phyloP scores from a whole-genome alignment of 768 basidiomycete genomes.

The Suillus placidus region DNA sequence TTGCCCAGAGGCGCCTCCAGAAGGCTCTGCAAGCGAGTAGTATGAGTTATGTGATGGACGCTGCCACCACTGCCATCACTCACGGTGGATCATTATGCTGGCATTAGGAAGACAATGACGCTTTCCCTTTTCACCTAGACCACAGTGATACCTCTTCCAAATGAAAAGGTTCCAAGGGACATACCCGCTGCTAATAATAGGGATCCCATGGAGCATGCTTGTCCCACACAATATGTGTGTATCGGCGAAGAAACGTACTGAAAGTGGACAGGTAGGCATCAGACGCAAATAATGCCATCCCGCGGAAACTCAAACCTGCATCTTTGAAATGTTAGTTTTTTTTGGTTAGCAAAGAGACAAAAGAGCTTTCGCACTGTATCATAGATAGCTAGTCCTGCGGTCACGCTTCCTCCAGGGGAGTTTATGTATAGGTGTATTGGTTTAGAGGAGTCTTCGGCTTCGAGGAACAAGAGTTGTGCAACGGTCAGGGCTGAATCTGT shows the following conservation, averaged over 20 bases:
- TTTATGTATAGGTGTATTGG: constrained; percentile 98
- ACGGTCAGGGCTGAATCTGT: constrained; percentile 86
- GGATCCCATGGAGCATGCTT: constrained; percentile 96
- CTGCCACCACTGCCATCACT: constrained; percentile 25
- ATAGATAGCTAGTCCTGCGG: constrained; percentile 95
- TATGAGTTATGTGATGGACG: constrained; percentile 14
- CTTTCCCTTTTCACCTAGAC: constrained; percentile 78
- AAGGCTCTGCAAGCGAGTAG: constrained; percentile 68
- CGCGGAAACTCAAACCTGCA: constrained; percentile 58
- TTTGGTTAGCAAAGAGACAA: constrained; percentile 11
- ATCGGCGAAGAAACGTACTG: constrained; percentile 94
- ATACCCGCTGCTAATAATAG: constrained; percentile 82
- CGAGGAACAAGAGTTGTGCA: constrained; percentile 91
- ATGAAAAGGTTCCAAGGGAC: constrained; percentile 20
- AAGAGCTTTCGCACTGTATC: constrained; percentile 73
- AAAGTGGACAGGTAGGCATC: constrained; percentile 1
- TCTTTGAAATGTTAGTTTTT: constrained; percentile 43
- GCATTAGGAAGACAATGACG: constrained; percentile 91
- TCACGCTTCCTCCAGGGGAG: constrained; percentile 94
- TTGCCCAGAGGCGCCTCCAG: constrained; percentile 94
- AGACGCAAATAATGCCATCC: constrained; percentile 12
- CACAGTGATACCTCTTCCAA: constrained; percentile 18
- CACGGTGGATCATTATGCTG: constrained; percentile 98
- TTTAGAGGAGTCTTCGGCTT: constrained; percentile 92
- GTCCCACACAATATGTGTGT: constrained; percentile 94